Conservation (phyloP, 306 rosid species). For the Sechiopsis laciniata region DNA sequence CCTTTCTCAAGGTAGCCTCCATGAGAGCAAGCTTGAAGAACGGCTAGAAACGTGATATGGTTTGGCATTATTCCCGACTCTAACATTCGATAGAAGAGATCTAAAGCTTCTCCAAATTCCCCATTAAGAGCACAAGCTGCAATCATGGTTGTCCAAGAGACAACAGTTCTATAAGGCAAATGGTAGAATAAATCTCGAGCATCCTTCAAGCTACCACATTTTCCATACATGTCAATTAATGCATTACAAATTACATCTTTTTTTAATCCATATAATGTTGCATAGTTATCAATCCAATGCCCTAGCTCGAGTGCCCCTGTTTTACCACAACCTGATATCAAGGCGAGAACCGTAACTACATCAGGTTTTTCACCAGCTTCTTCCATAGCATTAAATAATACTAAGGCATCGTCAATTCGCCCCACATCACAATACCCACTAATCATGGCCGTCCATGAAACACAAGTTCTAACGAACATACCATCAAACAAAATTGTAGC, state of each 20-base stretch:
- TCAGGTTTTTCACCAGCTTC: conserved; percentile 48
- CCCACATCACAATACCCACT: conserved; percentile 57
- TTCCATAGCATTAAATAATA: conserved; percentile 54
- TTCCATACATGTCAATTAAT: conserved; percentile 66
- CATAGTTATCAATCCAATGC: conserved; percentile 43
- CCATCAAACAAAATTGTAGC: conserved; percentile 48
- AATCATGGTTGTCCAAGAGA: conserved; percentile 66
- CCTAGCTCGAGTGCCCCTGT: conserved; percentile 52
- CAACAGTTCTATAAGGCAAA: conserved; percentile 43
- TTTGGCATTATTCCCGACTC: conserved; percentile 49
- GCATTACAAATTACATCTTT: conserved; percentile 55
- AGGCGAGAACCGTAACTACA: conserved; percentile 51
- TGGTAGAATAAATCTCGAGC: conserved; percentile 42
- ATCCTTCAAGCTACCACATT: conserved; percentile 48
- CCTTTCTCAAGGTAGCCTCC: conserved; percentile 67
- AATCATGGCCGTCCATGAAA: conserved; percentile 69
- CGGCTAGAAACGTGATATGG: conserved; percentile 55
- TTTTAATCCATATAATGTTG: conserved; percentile 40
- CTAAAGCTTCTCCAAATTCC: conserved; percentile 48
- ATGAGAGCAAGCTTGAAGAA: conserved; percentile 69
- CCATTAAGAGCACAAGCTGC: conserved; percentile 64
- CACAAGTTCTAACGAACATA: conserved; percentile 45
- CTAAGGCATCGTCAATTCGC: conserved; percentile 41
- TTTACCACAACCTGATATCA: conserved; percentile 55
- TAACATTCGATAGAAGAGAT: conserved; percentile 41